phyloP scores from a whole-genome alignment of 352 stramenopile genomes.

The Albugo laibachii region DNA sequence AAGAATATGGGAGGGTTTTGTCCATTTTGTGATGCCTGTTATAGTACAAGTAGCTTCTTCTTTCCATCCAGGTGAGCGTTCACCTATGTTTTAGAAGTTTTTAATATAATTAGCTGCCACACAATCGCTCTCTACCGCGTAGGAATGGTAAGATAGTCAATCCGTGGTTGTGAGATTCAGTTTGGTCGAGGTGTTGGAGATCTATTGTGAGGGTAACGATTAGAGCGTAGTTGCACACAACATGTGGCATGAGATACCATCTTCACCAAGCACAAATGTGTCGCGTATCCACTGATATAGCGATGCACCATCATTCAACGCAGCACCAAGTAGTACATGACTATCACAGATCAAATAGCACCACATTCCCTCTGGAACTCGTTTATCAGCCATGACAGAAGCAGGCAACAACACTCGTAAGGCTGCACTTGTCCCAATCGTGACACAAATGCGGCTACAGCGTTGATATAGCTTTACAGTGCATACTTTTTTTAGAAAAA shows the following conservation, averaged over 20 bases:
- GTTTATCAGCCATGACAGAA: conserved; percentile 21
- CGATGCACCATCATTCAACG: conserved; percentile 93
- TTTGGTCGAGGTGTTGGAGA: conserved; percentile 12
- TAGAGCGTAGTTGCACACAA: not conserved
- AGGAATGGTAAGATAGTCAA: conserved; percentile 86
- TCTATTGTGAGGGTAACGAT: not conserved
- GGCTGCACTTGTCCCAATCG: conserved; percentile 87
- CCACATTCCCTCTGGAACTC: conserved; percentile 82
- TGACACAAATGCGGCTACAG: conserved; percentile 79
- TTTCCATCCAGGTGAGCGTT: conserved; percentile 85
- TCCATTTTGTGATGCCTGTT: conserved; percentile 81
- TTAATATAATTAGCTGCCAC: not conserved
- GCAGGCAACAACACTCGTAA: conserved; percentile 72
- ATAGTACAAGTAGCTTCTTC: conserved; percentile 81
- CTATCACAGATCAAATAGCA: conserved; percentile 83
- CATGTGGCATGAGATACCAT: conserved; percentile 12
- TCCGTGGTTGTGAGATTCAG: conserved; percentile 26
- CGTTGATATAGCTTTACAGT: not conserved
- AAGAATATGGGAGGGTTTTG: conserved; percentile 73
- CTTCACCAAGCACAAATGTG: conserved; percentile 31
- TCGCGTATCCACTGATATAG: conserved; percentile 82
- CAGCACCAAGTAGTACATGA: conserved; percentile 81
- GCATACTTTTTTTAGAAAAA: conserved; percentile 2
- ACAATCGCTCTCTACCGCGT: conserved; percentile 20
- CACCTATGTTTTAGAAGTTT: conserved; percentile 11